Percentiles rank a stretch among this genome's conserved stretches.
These are phyloP conservation scores for Termitomyces sp. DNA, from an alignment of 768 basidiomycete species.

Conservation along the genomic window DNA sequence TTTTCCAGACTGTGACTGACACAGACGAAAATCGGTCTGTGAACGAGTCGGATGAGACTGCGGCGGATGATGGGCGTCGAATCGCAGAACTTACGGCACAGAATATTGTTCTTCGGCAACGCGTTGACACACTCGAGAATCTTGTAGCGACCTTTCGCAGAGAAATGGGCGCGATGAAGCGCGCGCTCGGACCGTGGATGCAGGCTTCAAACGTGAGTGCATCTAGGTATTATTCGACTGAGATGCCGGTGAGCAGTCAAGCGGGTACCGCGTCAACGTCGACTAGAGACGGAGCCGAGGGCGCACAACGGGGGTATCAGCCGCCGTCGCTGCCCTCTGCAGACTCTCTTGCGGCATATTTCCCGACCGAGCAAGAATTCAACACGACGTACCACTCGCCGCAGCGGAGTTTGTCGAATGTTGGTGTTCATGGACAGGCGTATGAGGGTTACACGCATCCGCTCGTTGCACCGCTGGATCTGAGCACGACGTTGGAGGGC, in stretches of 20 bases:
- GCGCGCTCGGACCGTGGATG: conserved; percentile 51
- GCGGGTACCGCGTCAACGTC: conserved; percentile 23
- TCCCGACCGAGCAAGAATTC: conserved; percentile 13
- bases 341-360: conserved; percentile 15
- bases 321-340: not conserved
- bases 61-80: conserved; percentile 34
- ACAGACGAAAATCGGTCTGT: not conserved
- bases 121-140: conserved; percentile 54
- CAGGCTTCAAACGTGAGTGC: conserved; percentile 5
- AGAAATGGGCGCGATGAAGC: conserved; percentile 52
- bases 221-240: conserved; percentile 13
- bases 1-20: not conserved
- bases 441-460: conserved; percentile 7
- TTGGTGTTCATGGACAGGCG: not conserved
- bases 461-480: conserved; percentile 54
- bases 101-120: conserved; percentile 56
- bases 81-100: conserved; percentile 48
- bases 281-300: conserved; percentile 4
- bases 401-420: not conserved
- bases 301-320: not conserved
- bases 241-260: conserved; percentile 19
- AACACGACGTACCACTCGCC: conserved; percentile 1
- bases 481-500: conserved; percentile 59
- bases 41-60: not conserved
- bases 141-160: conserved; percentile 41